A percentile compares a stretch with the other conserved stretches of the same genome.
These are phyloP conservation scores for Apiospora aurea DNA, from an alignment of 2,329 filamentous ascomycete species.

Conservation along the genomic window DNA sequence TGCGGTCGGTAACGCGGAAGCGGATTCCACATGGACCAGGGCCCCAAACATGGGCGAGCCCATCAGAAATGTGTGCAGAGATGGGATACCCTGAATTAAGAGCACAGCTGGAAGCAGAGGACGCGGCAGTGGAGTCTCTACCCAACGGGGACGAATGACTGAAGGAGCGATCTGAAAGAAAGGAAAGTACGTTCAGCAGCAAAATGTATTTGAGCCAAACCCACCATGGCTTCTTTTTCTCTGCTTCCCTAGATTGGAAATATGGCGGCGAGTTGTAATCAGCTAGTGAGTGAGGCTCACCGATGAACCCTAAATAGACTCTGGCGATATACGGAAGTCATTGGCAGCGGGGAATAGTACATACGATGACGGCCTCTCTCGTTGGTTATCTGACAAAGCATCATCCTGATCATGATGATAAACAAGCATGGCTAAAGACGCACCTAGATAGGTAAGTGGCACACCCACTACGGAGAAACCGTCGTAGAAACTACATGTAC, in stretches of 20 bases:
- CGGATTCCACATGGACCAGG: conserved; percentile 39
- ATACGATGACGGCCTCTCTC: neutral
- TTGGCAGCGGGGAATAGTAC: conserved; percentile 1
- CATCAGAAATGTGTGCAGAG: conserved; percentile 5
- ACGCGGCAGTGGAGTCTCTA: neutral
- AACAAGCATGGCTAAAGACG: neutral
- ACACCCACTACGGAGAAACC: neutral
- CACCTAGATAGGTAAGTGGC: neutral
- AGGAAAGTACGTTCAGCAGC: neutral
- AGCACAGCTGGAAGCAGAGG: neutral
- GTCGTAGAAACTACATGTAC: neutral
- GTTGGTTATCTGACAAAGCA: neutral
- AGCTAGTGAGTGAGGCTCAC: neutral
- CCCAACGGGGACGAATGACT: neutral
- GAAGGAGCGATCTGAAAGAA: neutral
- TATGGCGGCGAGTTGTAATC: neutral
- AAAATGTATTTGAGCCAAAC: neutral
- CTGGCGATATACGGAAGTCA: neutral
- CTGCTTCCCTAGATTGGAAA: neutral
- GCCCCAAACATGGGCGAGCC: conserved; percentile 33
- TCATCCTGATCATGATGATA: neutral
- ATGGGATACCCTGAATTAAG: neutral
- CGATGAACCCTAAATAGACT: neutral
- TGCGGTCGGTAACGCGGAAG: conserved; percentile 40
- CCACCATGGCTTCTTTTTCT: neutral